Conservation (phyloP, 2,329 filamentous ascomycete species). For the Macrophomina tecta region DNA sequence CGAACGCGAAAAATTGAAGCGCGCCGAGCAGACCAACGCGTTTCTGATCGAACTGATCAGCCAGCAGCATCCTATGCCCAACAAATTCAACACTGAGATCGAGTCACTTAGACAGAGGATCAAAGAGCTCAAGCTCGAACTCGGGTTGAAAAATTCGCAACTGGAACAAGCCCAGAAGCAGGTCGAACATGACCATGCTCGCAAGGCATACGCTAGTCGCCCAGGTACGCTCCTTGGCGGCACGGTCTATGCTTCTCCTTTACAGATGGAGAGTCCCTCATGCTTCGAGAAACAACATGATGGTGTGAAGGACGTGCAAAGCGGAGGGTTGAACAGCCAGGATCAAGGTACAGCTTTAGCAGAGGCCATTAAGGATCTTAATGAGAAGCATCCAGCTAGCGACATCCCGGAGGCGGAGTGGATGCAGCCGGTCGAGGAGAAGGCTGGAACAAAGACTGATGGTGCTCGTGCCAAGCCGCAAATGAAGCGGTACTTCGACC, state of each 20-base stretch:
- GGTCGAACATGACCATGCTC: background rate
- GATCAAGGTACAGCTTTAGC: background rate
- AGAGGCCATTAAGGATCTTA: background rate
- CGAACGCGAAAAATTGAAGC: background rate
- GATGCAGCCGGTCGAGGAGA: background rate
- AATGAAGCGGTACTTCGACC: slow-evolving; percentile 3
- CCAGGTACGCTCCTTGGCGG: background rate
- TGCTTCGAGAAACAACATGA: background rate
- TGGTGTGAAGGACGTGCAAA: background rate
- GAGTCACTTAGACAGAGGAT: background rate
- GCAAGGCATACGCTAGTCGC: background rate
- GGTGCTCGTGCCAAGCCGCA: background rate
- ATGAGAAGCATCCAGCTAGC: too few species aligned
- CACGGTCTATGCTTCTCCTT: background rate
- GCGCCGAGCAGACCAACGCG: background rate
- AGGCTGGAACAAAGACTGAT: background rate
- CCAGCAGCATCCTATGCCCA: background rate
- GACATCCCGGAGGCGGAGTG: slow-evolving; percentile 10
- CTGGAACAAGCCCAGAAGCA: background rate
- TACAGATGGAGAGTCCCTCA: background rate
- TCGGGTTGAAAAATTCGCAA: background rate
- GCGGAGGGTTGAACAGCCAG: background rate
- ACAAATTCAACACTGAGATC: background rate
- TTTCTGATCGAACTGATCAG: background rate
- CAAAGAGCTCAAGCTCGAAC: background rate